Conservation (phyloP, 176 grass and related monocot genomes). For the Musa schizocarpa region DNA sequence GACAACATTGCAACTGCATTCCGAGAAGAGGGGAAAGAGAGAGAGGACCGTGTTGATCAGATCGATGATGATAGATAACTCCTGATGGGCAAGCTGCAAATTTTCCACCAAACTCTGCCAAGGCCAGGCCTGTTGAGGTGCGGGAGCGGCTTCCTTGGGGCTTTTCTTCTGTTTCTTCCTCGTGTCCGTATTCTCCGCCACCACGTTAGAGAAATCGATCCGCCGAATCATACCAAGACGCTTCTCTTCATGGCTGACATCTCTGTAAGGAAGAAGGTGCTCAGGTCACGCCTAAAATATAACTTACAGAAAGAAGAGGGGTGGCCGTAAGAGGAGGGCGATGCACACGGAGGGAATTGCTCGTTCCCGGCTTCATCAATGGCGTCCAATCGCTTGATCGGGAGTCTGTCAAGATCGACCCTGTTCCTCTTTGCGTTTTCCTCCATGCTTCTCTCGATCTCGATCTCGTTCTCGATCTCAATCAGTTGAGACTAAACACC, state of each 20-base stretch:
- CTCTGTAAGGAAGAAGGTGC: slow-evolving; percentile 25
- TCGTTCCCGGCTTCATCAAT: slow-evolving; percentile 85
- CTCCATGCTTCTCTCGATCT: slow-evolving; percentile 21
- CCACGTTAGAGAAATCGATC: slow-evolving; percentile 69
- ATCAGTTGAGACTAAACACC: no score
- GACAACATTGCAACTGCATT: not conserved
- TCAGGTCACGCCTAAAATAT: not conserved
- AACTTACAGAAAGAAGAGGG: not conserved
- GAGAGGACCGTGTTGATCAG: slow-evolving; percentile 65
- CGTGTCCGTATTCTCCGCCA: slow-evolving; percentile 47
- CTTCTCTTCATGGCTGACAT: slow-evolving; percentile 67
- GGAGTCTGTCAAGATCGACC: slow-evolving; percentile 86
- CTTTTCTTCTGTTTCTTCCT: slow-evolving; percentile 60
- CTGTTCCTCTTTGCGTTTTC: slow-evolving; percentile 17
- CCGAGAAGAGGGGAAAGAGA: not conserved
- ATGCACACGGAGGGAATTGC: slow-evolving; percentile 69
- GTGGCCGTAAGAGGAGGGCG: not conserved
- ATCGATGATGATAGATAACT: slow-evolving; percentile 74
- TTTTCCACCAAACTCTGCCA: slow-evolving; percentile 82
- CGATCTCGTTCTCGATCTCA: not conserved
- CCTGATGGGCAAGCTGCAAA: slow-evolving; percentile 74
- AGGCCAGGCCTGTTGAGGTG: slow-evolving; percentile 42
- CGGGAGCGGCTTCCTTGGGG: slow-evolving; percentile 25
- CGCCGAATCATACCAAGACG: slow-evolving; percentile 56
- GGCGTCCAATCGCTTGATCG: slow-evolving; percentile 79